Base-by-base conservation (phyloP, 2,329 filamentous ascomycete species). In the Sporothrix brasiliensis region DNA sequence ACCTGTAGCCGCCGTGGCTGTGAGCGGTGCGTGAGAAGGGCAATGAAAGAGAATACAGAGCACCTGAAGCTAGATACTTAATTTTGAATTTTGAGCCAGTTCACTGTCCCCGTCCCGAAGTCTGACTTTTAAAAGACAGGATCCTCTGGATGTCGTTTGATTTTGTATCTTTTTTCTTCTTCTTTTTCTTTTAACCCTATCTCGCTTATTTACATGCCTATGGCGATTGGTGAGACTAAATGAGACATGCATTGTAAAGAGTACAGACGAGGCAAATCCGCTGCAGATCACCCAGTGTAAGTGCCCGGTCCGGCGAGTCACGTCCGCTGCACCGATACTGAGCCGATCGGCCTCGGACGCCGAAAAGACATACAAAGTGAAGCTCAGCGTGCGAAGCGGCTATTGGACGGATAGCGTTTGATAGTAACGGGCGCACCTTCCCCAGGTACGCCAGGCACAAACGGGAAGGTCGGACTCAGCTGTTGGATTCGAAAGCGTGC, bases 401-500 rank as follows among this genome's bases (percentile, higher is more conserved):
- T 14, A 44, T 21, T 14, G 13, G 41, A 13, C 24, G 60, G 60
- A 49, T 49, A 65, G 60, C 60, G 24, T 50, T 30, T 65, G 60
- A 65, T 50, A 63, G 60, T 41, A 49, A 61, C 21, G 4, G 34
- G 41, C 21, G 47, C 21, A 65, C 24, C 21, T 50, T 30, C 41
- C 60, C 44, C 60, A 49, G 21, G n/a, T n/a, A 24, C 58, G 21
- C 61, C 61, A 65, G 44, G 61, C 61, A 67, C 63, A 68, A 67
- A 67, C 52, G 34, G 66, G 39, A 56, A 68, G 52, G 50, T 68
- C 50, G 16, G 30, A 11, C 21, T 39, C 49, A 49, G 63, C 30
- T 52, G 49, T 34, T 49, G n/a, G 49, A 47, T 39, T 3, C 21
- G 56, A 41, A 60, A 60, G 54, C 66, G 66, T 68, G 65, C 65